These are phyloP conservation scores for Fusarium lyarnte DNA, from an alignment of 2,329 filamentous ascomycete genomes.

Conservation along the genomic window DNA sequence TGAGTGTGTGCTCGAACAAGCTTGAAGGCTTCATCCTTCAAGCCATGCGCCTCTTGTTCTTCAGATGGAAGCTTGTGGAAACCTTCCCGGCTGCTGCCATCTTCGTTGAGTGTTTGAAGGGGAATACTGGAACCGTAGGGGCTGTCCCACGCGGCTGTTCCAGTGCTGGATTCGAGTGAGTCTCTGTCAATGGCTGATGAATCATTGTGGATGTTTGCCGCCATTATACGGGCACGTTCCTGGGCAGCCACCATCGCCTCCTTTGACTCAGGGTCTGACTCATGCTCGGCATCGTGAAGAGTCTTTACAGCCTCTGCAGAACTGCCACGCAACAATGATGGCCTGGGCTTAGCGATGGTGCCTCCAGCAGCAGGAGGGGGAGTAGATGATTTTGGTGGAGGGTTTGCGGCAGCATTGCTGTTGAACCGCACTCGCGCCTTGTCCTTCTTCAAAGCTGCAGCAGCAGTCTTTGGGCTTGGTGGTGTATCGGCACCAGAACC, in stretches of 20 bases:
- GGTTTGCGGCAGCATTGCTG: constrained; percentile 52
- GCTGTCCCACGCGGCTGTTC: constrained; percentile 42
- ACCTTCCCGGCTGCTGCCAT: constrained; percentile 23
- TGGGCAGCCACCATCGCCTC: constrained; percentile 52
- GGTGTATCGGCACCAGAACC: constrained; percentile 10
- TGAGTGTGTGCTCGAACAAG: constrained; percentile 56
- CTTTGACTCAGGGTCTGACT: constrained; percentile 47
- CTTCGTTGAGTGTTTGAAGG: constrained; percentile 45
- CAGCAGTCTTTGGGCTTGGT: constrained; percentile 18
- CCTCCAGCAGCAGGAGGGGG: constrained; percentile 14
- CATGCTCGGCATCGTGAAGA: constrained; percentile 38
- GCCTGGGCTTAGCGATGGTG: constrained; percentile 46
- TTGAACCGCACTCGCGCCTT: constrained; percentile 61
- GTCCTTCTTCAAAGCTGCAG: constrained; percentile 49
- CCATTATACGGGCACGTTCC: constrained; percentile 54
- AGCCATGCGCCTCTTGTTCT: constrained; percentile 11
- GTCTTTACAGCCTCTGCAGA: constrained; percentile 52
- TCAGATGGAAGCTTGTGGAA: constrained; percentile 27
- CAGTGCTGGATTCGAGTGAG: constrained; percentile 52
- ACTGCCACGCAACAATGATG: constrained; percentile 55
- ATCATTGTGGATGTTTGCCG: constrained; percentile 51
- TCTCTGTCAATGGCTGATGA: constrained; percentile 48
- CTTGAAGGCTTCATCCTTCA: constrained; percentile 52
- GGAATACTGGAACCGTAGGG: constrained; percentile 43
- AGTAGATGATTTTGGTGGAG: constrained; percentile 29